A percentile compares a stretch with the other conserved stretches of the same genome.
phyloP scores from a whole-genome alignment of 1,284 basidiomycete species.

The Puccinia coronata region DNA sequence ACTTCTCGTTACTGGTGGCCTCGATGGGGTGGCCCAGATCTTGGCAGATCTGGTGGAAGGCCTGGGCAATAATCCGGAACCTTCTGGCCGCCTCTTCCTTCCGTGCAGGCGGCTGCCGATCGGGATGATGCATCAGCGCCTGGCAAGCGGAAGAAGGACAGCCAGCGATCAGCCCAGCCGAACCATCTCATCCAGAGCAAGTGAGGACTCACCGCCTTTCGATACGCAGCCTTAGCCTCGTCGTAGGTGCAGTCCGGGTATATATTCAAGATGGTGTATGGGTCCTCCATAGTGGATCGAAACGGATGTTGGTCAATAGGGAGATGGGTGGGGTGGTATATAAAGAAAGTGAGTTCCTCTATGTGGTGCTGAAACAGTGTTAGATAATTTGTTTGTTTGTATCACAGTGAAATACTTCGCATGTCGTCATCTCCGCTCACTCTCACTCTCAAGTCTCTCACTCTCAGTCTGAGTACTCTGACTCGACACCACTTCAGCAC shows the following conservation, averaged over 20 bases:
- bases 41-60: slow-evolving; percentile 44
- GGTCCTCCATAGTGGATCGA: slow-evolving; percentile 38
- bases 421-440: too few species aligned
- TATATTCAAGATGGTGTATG: slow-evolving; percentile 37
- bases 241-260: slow-evolving; percentile 43
- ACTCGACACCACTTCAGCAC: too few species aligned
- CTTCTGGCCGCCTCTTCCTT: slow-evolving; percentile 29
- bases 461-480: too few species aligned
- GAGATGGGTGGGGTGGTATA: too few species aligned
- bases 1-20: not conserved
- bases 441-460: too few species aligned
- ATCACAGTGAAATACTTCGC: too few species aligned
- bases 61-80: slow-evolving; percentile 29
- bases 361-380: too few species aligned
- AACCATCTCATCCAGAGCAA: too few species aligned
- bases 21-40: slow-evolving; percentile 34
- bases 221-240: slow-evolving; percentile 43
- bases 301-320: too few species aligned
- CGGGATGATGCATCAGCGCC: slow-evolving; percentile 46
- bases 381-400: too few species aligned
- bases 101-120: slow-evolving; percentile 31
- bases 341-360: too few species aligned
- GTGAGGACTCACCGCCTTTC: slow-evolving; percentile 19
- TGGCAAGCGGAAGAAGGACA: not conserved
- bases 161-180: too few species aligned